Evolutionary conservation across 2,329 filamentous ascomycete species (phyloP), one percentile per base, ranked within the genome.

Genomic region (Phialemoniopsis sp.): DNA sequence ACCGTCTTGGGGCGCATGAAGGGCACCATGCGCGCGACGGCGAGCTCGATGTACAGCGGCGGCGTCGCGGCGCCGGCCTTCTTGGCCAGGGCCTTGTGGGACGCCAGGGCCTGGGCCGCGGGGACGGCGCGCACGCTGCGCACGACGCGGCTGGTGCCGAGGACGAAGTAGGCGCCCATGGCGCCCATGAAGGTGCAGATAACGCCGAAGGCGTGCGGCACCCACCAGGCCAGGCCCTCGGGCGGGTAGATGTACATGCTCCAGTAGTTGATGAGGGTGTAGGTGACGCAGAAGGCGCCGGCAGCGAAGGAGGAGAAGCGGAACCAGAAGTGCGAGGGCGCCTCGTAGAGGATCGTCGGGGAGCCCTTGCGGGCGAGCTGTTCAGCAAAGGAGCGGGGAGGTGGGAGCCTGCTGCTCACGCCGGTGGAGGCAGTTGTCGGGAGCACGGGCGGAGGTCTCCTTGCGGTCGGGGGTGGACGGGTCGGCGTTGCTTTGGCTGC

Each of bases 291-390:
- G 51, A 76, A 73, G 16, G 68, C 44, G 3, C 74, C 74, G 18
- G 76, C 72, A 13, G 64, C 57, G 58, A 82, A 81, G 53, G 77
- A 78, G 34, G 76, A 74, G 48, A 76, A 54, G 45, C 83, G 71
- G 57, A 81, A 84, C 60, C 72, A 70, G 41, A 74, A 73, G 51
- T 86, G 81, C 2, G 80, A 79, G 13, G 79, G 78, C 2, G 76
- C 73, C 51, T 82, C 69, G 64, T 85, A 88, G 32, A 88, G 67
- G 4, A 76, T 59, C 8, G 82, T 79, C 5, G 75, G 69, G 2
- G 68, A 62, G n/a, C 68, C 53, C 46, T 77, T 75, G 42, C 66
- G 64, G 13, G 77, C 73, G 29, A 87, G 69, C 43, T 69, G 72
- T 44, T 72, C 71, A 51, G 71, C 68, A 60, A 73, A 80, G 39